Evolutionary conservation across 73 alveolate species (phyloP), one percentile per base, ranked within the genome.

Genomic region (Paraurostyla sp.): DNA sequence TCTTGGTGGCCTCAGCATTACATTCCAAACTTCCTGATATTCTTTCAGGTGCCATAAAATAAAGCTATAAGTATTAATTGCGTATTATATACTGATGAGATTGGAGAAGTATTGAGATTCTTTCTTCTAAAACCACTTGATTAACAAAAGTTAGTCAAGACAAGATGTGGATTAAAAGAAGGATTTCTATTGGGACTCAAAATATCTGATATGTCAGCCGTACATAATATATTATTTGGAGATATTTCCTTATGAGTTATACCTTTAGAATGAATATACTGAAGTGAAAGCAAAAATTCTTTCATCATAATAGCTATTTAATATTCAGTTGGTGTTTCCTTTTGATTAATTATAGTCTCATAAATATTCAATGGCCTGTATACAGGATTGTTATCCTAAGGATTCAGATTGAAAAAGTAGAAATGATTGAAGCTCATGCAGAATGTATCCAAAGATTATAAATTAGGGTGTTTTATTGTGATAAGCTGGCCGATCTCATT

Each of bases 21-120:
- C 22, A 2, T 9, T 50, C 76, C 9, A 78, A 35, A 4, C 13
- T 29, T 32, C 89, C 89, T 2, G 60, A 7, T 1, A 78, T 50
- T 51, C 89, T 46, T 27, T 78, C 89, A 20, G 89, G 89, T 0
- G 89, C 76, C 89, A 78, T 78, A 36, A 78, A 78, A 45, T 78
- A 78, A 35, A 33, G 46, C 86, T 73, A 73, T 45, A 45, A n/a
- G n/a, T n/a, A n/a, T n/a, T n/a, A n/a, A n/a, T n/a, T n/a, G n/a
- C n/a, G n/a, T n/a, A n/a, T n/a, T n/a, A 48, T 27, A 32, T 73
- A 73, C 89, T 27, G 89, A 78, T 20, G 78, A 78, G 52, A 51
- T 51, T 0, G 76, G 63, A 9, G 41, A n/a, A 7, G 89, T 54
- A 23, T 78, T 54, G 3, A 78, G 32, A 32, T 54, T 78, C 50